Base-by-base conservation (phyloP, 768 basidiomycete genomes). In the Hypsizygus marmoreus region DNA sequence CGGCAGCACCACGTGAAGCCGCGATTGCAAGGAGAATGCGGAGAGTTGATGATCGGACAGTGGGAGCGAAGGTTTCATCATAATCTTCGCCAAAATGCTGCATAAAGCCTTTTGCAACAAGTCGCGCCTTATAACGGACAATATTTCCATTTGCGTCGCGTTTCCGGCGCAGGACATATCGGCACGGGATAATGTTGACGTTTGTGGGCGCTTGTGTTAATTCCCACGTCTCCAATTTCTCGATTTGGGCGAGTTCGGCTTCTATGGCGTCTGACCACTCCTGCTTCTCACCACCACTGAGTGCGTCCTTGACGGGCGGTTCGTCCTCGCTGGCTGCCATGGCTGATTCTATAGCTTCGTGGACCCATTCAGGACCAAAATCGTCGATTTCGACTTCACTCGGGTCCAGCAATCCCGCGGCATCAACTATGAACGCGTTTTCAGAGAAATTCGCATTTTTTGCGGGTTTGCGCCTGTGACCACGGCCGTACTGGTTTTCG, bases 81-180 rank as follows among this genome's bases (percentile, higher is more conserved):
- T 56, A 73, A 48, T 71, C 68, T 8, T 68, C 34, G 3, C 72
- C 69, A n/a, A 55, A 56, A 4, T 53, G 38, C 53, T 76, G 74
- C 2, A 56, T 49, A 49, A 60, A 73, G 11, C 64, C 60, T 39
- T 60, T 56, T 7, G 49, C 55, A 6, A 64, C 57, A 12, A 61
- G 54, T 14, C 60, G 40, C 20, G 60, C 57, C 47, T 76, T 77
- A 59, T 67, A 64, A 14, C 55, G 35, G 14, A 45, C 33, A n/a
- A 66, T 57, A 0, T 55, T 31, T 11, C 57, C 59, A 12, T 46
- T 43, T 1, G 51, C 40, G 33, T 55, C 52, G 2, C 45, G 48
- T 48, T 66, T 66, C 11, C 22, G 23, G 16, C 49, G 38, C 4
- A 61, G 38, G n/a, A 57, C 56, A 38, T 41, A 54, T 4, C 40